phyloP scores from a whole-genome alignment of 805 yeast species.

The Diddensiella caesifluorescens region DNA sequence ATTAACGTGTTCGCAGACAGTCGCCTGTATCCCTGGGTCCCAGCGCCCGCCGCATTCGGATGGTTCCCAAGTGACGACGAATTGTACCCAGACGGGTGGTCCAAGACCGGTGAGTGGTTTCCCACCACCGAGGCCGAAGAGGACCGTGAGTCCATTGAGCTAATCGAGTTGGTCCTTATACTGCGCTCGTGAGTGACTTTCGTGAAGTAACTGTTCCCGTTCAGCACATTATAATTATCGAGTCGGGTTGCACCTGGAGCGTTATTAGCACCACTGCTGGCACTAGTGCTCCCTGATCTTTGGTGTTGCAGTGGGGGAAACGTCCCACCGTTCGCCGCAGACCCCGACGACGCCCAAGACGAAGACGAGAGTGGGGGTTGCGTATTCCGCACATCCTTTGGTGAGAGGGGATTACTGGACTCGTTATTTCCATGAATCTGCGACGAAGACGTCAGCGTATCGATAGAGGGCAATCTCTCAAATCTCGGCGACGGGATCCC shows the following conservation, averaged over 20 bases:
- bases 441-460: conserved; percentile 17
- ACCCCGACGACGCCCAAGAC: neutral
- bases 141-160: conserved; percentile 14
- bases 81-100: conserved; percentile 1
- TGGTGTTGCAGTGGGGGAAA: neutral
- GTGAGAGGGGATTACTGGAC: no score
- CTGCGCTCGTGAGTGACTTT: conserved; percentile 10
- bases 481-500: neutral
- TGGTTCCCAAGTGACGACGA: neutral
- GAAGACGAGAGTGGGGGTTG: conserved; percentile 1
- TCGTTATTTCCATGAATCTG: no score
- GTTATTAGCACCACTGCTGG: neutral
- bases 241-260: neutral
- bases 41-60: neutral
- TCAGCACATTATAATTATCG: no score
- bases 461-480: conserved; percentile 25
- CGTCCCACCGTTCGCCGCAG: neutral
- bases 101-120: neutral
- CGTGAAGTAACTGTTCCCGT: conserved; percentile 16
- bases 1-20: no score
- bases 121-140: neutral
- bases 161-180: conserved; percentile 12
- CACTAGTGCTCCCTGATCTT: neutral
- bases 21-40: no score
- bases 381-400: no score